phyloP scores from a whole-genome alignment of 2,329 filamentous ascomycete species.

The Aspergillus brasiliensis region DNA sequence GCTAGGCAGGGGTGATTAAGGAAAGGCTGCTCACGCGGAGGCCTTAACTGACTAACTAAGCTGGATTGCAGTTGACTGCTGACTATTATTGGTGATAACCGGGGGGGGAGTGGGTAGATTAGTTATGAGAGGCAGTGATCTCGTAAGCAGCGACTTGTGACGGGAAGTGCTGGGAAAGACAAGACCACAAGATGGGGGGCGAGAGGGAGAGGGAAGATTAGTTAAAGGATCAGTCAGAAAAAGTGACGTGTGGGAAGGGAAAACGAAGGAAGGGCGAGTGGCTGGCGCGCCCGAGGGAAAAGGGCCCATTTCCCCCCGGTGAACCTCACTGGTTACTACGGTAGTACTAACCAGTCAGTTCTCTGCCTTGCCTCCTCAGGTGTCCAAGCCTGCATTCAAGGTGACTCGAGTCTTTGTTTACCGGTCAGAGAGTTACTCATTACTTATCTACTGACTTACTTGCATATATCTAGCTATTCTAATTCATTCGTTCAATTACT shows the following conservation, averaged over 20 bases:
- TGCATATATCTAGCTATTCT: neutral
- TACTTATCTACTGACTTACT: too few relatives aligned
- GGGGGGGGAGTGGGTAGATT: conserved; percentile 1
- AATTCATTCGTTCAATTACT: neutral
- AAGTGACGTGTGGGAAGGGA: conserved; percentile 10
- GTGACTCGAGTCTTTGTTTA: too few relatives aligned
- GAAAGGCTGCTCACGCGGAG: neutral
- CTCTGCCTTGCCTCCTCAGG: too few relatives aligned
- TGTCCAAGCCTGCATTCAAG: too few relatives aligned
- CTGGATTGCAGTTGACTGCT: conserved; percentile 9
- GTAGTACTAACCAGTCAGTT: too few relatives aligned
- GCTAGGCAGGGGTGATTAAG: conserved; percentile 14
- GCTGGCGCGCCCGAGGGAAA: neutral
- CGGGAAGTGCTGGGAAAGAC: conserved; percentile 1
- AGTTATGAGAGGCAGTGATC: conserved; percentile 16
- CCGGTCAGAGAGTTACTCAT: too few relatives aligned
- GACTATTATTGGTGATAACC: conserved; percentile 15
- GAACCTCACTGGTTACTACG: too few relatives aligned
- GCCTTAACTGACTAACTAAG: neutral
- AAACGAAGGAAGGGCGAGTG: neutral
- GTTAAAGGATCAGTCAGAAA: conserved; percentile 23
- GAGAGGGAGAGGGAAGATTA: conserved; percentile 18
- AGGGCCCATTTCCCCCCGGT: neutral
- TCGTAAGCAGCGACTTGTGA: conserved; percentile 26
- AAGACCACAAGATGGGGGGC: too few relatives aligned